Evolutionary conservation across 202 grass and related monocot species (phyloP).

Genomic region (Digitaria exilis): DNA sequence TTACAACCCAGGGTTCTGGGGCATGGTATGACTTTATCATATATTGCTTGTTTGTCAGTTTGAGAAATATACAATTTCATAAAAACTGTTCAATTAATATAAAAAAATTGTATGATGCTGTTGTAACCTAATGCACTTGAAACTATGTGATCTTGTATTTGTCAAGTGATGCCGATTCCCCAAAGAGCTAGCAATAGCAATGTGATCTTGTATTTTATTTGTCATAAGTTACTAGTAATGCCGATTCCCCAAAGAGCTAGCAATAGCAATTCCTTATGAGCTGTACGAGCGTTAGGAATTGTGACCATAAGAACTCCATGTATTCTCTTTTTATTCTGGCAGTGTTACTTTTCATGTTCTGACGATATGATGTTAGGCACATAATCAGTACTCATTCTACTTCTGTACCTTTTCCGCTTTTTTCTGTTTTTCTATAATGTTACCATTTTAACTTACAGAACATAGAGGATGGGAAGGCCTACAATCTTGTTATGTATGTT

Average conservation of each 20-base stretch:
- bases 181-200: too few species aligned
- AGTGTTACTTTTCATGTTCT: neutral
- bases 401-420: neutral
- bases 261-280: neutral
- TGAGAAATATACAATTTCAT: too few species aligned
- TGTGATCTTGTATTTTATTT: too few species aligned
- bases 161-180: too few species aligned
- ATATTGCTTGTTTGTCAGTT: too few species aligned
- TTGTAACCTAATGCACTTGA: neutral
- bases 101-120: neutral
- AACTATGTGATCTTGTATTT: too few species aligned
- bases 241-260: too few species aligned
- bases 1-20: conserved; percentile 94
- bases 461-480: conserved; percentile 79
- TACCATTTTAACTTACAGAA: conserved; percentile 64
- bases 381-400: neutral
- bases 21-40: conserved; percentile 64
- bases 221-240: too few species aligned
- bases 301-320: neutral
- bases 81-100: neutral
- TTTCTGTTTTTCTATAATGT: conserved; percentile 15
- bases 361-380: neutral
- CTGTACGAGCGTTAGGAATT: neutral
- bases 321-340: neutral
- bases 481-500: conserved; percentile 76